Conservation (phyloP, 2,329 filamentous ascomycete genomes). For the Fusarium virguliforme region DNA sequence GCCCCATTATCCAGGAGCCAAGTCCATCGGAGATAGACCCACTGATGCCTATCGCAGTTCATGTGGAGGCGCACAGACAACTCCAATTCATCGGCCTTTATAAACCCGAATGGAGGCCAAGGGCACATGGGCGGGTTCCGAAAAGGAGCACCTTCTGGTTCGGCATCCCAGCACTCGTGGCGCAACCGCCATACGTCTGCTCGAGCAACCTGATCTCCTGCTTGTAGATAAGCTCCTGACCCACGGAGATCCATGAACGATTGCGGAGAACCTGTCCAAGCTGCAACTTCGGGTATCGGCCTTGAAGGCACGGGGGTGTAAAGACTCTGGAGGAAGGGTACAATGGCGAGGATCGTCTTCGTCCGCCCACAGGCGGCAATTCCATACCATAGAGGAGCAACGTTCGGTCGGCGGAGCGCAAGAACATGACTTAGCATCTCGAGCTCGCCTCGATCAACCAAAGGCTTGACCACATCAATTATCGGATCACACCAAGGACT, state of each 20-base stretch:
- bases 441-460: neutral
- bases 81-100: conserved; percentile 14
- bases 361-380: conserved; percentile 23
- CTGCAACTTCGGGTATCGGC: conserved; percentile 19
- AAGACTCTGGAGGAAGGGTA: conserved; percentile 22
- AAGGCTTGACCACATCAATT: conserved; percentile 18
- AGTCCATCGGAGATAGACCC: conserved; percentile 22
- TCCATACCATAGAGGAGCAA: conserved; percentile 22
- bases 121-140: conserved; percentile 21
- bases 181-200: conserved; percentile 25
- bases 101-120: conserved; percentile 11
- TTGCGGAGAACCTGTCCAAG: conserved; percentile 23
- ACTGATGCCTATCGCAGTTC: conserved; percentile 13
- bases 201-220: conserved; percentile 12
- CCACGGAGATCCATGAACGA: conserved; percentile 20
- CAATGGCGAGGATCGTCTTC: conserved; percentile 16
- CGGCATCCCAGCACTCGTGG: conserved; percentile 18
- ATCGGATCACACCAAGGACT: conserved; percentile 23
- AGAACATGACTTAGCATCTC: conserved; percentile 1
- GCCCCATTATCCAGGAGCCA: conserved; percentile 15
- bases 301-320: conserved; percentile 18
- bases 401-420: conserved; percentile 18
- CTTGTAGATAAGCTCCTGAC: conserved; percentile 3
- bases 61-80: conserved; percentile 14
- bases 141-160: conserved; percentile 21